These are phyloP conservation scores for Boletus calvinii DNA, from an alignment of 1,284 basidiomycete genomes.

Conservation along the genomic window DNA sequence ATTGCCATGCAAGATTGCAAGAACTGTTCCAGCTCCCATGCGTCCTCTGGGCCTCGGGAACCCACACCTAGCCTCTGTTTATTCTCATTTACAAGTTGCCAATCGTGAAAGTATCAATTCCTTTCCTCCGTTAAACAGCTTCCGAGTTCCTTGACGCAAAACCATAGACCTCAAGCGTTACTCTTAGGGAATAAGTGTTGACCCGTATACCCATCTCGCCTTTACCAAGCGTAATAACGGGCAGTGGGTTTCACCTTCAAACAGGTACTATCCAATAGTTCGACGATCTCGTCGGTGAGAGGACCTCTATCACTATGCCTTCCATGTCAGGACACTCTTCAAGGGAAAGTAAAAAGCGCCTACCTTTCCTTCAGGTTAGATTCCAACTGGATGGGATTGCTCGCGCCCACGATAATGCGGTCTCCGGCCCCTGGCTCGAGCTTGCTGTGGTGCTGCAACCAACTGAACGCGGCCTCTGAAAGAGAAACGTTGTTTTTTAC, in stretches of 20 bases:
- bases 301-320: conserved; percentile 44
- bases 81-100: no score
- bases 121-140: no score
- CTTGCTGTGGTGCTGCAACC: conserved; percentile 36
- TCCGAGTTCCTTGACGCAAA: no score
- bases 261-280: conserved; percentile 42
- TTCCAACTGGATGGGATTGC: conserved; percentile 33
- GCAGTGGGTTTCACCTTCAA: conserved; percentile 12
- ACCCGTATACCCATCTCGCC: no score
- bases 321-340: background rate
- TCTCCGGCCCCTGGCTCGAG: conserved; percentile 27
- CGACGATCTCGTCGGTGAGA: conserved; percentile 46
- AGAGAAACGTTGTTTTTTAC: conserved; percentile 15
- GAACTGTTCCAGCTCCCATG: background rate
- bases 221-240: conserved; percentile 3
- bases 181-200: no score
- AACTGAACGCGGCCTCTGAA: conserved; percentile 30
- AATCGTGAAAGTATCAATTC: no score
- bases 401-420: conserved; percentile 36
- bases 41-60: background rate
- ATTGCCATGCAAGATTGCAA: no score
- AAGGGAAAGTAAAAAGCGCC: background rate
- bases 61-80: no score
- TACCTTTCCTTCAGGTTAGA: conserved; percentile 21
- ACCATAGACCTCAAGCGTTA: no score